These are phyloP conservation scores for Fusarium chuoi DNA, from an alignment of 2,329 filamentous ascomycete species.

Conservation along the genomic window DNA sequence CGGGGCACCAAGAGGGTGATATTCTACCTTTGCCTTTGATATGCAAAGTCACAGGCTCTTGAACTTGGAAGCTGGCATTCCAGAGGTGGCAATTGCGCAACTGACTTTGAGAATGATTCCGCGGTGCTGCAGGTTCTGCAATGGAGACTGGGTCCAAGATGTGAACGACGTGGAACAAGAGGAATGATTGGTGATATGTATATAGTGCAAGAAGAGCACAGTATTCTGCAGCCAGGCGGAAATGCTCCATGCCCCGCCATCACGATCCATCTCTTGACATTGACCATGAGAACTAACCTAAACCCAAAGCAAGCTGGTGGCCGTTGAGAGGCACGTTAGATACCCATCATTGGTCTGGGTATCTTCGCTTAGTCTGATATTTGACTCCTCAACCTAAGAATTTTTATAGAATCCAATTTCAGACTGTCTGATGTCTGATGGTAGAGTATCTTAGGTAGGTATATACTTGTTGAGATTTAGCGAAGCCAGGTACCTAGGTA, in stretches of 20 bases:
- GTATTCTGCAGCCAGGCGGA: background rate
- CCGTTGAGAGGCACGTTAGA: background rate
- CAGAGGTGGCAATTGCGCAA: background rate
- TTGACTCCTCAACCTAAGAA: background rate
- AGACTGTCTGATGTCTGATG: background rate
- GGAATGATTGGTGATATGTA: background rate
- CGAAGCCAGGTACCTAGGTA: too few species aligned
- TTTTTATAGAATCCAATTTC: slow-evolving; percentile 1
- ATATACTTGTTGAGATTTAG: background rate
- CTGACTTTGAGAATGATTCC: background rate
- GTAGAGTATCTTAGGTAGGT: background rate
- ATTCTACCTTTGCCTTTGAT: background rate
- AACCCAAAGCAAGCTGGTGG: background rate
- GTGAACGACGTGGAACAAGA: background rate
- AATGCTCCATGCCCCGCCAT: background rate
- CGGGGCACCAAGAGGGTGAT: background rate
- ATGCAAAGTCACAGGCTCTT: background rate
- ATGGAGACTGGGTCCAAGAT: background rate
- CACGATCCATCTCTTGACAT: background rate
- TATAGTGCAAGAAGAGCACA: background rate
- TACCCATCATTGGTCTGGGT: background rate
- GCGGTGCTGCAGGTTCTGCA: background rate
- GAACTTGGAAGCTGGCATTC: background rate
- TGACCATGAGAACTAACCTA: background rate
- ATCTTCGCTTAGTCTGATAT: background rate